These are phyloP conservation scores for Plenodomus tracheiphilus DNA, from an alignment of 2,329 filamentous ascomycete genomes.

Conservation along the genomic window DNA sequence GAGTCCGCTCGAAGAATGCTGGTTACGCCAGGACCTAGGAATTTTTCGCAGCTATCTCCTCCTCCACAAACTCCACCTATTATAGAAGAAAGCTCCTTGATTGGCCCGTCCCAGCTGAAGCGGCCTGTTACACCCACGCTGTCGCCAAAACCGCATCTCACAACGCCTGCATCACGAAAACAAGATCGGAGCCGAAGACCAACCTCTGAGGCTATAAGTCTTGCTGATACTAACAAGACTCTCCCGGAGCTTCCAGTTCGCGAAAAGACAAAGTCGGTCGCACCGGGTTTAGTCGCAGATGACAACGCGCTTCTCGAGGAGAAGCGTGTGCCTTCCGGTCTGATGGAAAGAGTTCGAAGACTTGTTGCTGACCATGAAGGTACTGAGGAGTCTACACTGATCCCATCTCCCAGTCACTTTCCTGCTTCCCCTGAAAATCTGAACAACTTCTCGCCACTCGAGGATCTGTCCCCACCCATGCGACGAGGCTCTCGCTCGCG, in stretches of 20 bases:
- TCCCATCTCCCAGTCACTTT: conserved; percentile 6
- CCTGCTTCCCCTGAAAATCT: conserved; percentile 16
- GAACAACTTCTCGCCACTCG: conserved; percentile 15
- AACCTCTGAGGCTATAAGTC: conserved; percentile 5
- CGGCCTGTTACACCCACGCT: conserved; percentile 19
- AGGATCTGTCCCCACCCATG: conserved; percentile 22
- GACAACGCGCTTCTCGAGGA: conserved; percentile 19
- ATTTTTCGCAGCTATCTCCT: conserved; percentile 25
- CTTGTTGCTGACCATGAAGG: conserved; percentile 26
- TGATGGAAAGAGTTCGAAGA: conserved; percentile 31
- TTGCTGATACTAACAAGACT: conserved; percentile 25
- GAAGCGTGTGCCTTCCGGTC: conserved; percentile 22
- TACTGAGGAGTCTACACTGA: conserved; percentile 11
- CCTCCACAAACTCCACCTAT: conserved; percentile 25
- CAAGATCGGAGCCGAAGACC: conserved; percentile 9
- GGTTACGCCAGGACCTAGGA: conserved; percentile 14
- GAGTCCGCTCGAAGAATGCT: conserved; percentile 21
- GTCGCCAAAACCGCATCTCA: conserved; percentile 16
- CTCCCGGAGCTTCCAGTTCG: conserved; percentile 20
- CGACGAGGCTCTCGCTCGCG: conserved; percentile 29
- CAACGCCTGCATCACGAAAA: conserved; percentile 22
- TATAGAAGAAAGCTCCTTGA: conserved; percentile 5
- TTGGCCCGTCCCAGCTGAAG: conserved; percentile 12
- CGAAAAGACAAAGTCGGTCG: conserved; percentile 2
- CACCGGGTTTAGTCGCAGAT: conserved; percentile 17